Base-by-base conservation (phyloP, 208 protist genomes). In the Herpetomonas tarakana region DNA sequence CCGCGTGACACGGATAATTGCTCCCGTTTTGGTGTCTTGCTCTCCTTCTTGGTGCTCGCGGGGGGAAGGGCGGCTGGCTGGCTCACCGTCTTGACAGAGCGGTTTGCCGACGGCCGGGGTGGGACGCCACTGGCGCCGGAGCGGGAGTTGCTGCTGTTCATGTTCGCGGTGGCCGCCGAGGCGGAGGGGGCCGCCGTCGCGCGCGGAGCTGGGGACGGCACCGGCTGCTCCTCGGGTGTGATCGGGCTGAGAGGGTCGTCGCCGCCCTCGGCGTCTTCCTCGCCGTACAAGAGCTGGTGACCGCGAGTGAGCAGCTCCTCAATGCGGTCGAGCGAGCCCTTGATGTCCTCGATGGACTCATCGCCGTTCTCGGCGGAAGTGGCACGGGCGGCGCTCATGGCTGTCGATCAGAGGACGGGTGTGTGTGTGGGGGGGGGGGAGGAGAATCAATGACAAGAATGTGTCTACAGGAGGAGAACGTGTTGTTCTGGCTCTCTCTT, bases 271-370 rank as follows among this genome's bases (percentile, higher is more conserved):
- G 19, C 59, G 2, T 53, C 67, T 1, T 59, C 58, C 28, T 89
- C 69, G 25, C 72, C 74, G 58, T 87, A 83, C 2, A 89, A 59
- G 0, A 89, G 35, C 46, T 81, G 53, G 47, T 83, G 78, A 0
- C 76, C 71, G 14, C 64, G 57, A 53, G 81, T 71, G 41, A 88
- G 69, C 3, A 81, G 51, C 25, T 67, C 50, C 55, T 88, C 77
- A 51, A 88, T 85, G 55, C 74, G 77, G 26, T 76, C 65, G 21
- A 88, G 63, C 9, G 81, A 88, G 28, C 65, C 31, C n/a, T 58
- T 53, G 44, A 85, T 76, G 26, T 81, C 74, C 19, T 74, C 66
- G 21, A 61, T 61, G 35, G 55, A 60, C 49, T 68, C 61, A 30
- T 58, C 56, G 19, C 26, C 35, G 31, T 39, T 11, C 24, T 12